Base-by-base conservation (phyloP, 306 rosid species). In the Prinsepia uniflora region DNA sequence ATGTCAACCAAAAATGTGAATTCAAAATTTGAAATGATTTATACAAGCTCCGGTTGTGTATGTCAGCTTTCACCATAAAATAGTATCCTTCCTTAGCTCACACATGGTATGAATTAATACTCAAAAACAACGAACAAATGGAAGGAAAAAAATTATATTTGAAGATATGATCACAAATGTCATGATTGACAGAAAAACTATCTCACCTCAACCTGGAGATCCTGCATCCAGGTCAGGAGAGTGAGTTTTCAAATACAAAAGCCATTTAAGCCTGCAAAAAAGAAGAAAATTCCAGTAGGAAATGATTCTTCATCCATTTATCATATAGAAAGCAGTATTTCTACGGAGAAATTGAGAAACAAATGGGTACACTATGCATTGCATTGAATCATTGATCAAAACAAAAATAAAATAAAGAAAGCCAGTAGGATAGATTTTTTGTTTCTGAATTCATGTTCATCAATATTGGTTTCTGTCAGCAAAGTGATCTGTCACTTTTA, bases 81-180 rank as follows among this genome's bases (percentile, higher is more conserved):
- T 17, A 64, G 20, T 44, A 61, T 24, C 59, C 58, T 63, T 62
- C 70, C 61, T 54, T 59, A 7, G 40, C 81, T 60, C 64, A 75
- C n/a, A 67, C 41, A 58, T 3, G 49, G 56, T 24, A 13, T 54
- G 55, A 68, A 10, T 65, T 52, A 40, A 17, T 60, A 30, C 20
- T 48, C 12, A 30, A 47, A 66, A 66, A 5, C 42, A 66, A 47
- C 9, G 1, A 49, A 9, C 47, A 66, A 6, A 5, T 7, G 13
- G 15, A 46, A 0, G 64, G n/a, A 67, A 47, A 63, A 63, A 36
- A 58, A 14, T 48, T 67, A 73, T 20, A 58, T 52, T 57, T 64
- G 18, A 50, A 19, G 52, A 75, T 72, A 80, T 57, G 65, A 72
- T 75, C 78, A 80, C 90, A 80, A 78, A 72, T 76, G 41, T 65